phyloP scores from a whole-genome alignment of 148 eudicot genomes.

The Limonium bicolor region DNA sequence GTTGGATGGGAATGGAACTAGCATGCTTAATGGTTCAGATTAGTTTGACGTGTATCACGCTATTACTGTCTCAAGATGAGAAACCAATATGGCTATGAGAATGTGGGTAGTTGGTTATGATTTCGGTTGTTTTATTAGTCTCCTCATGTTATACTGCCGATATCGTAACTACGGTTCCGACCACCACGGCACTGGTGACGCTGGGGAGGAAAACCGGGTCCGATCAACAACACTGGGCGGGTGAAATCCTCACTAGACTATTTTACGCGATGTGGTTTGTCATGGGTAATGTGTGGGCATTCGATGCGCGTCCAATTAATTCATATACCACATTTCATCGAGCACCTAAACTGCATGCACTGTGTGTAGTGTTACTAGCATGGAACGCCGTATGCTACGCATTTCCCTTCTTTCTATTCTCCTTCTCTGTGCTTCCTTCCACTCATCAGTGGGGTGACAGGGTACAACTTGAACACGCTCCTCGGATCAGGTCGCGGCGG shows the following conservation, averaged over 20 bases:
- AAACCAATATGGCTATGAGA: conserved; percentile 90
- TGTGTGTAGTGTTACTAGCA: conserved; percentile 52
- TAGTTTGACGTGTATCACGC: conserved; percentile 19
- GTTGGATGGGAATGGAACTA: conserved; percentile 61
- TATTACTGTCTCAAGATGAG: conserved; percentile 46
- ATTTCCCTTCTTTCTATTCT: conserved; percentile 76
- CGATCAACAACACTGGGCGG: conserved; percentile 33
- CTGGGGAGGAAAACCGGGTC: conserved; percentile 15
- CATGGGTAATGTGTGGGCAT: conserved; percentile 91
- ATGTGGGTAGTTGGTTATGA: conserved; percentile 73
- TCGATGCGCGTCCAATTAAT: conserved; percentile 44
- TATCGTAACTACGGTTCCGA: conserved; percentile 26
- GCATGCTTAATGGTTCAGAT: conserved; percentile 42
- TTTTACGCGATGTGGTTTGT: conserved; percentile 96
- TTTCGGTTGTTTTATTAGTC: conserved; percentile 52
- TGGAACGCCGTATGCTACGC: conserved; percentile 84
- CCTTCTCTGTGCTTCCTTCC: conserved; percentile 70
- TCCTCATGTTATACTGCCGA: conserved; percentile 44
- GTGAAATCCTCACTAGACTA: conserved; percentile 50
- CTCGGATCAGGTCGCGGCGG: too few relatives aligned
- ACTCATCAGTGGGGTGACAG: conserved; percentile 42
- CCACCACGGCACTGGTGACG: conserved; percentile 6
- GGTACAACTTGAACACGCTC: too few relatives aligned
- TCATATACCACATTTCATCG: conserved; percentile 31
- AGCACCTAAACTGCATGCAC: conserved; percentile 63